Evolutionary conservation across 345 rosid genomes (phyloP), one percentile per base, ranked within the genome.

Genomic region (Noccaea caerulescens): DNA sequence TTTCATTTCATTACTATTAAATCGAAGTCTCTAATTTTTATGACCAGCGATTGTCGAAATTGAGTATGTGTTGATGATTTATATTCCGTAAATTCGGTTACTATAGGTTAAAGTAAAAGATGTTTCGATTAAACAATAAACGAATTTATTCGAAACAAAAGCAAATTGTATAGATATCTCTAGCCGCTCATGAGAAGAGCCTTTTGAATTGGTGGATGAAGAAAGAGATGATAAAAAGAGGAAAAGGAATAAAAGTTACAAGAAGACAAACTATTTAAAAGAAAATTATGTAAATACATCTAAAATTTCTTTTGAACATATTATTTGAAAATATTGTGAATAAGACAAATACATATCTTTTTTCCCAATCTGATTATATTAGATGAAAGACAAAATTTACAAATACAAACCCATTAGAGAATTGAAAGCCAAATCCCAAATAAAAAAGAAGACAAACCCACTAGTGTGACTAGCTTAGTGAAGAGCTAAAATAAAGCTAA

Each of bases 151-250:
- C 50, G 25, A 43, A 16, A 30, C 8, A 2, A 61, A 42, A 32
- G 25, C 47, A 39, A 7, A 16, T n/a, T 52, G 52, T 25, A 11
- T 6, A 39, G 11, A 58, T 8, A 50, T 34, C 34, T 47, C 16
- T 25, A 38, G 46, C 61, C 61, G 42, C 45, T 52, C 54, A 42
- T 52, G 5, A 20, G 41, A 61, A 16, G 3, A 61, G 54, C 68
- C 61, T 71, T 71, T 71, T 18, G 9, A 60, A 42, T 10, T 23
- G 13, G 68, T 71, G 76, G 76, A 42, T 6, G n/a, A 62, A 44
- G 32, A 62, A 43, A 53, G 69, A 43, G 42, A 33, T 52, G 46
- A 62, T 62, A 52, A 62, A 53, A 43, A 4, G 25, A 42, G 6
- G 38, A 42, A n/a, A 59, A 38, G 1, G 51, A 27, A 69, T 61